Conservation (phyloP, 306 rosid species). For the Begonia loranthoides region DNA sequence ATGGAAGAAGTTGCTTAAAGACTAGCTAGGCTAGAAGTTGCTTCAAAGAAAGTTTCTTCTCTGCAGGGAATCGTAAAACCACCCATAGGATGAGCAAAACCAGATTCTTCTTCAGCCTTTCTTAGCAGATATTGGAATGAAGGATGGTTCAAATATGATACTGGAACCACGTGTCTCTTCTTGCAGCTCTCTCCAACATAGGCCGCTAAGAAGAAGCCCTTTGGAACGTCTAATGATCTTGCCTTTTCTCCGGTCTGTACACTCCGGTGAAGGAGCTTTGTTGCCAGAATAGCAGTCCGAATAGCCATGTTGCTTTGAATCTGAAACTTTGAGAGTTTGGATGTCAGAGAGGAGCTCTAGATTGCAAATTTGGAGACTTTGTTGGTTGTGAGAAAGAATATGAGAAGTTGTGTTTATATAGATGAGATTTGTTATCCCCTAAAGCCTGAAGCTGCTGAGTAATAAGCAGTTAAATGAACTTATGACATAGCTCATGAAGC, state of each 20-base stretch:
- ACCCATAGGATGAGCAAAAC: constrained; percentile 23
- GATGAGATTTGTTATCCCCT: no score
- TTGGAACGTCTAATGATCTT: neutral
- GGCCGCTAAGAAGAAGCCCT: constrained; percentile 24
- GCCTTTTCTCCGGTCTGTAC: no score
- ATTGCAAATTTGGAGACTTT: neutral
- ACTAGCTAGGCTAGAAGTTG: neutral
- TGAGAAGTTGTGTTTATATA: no score
- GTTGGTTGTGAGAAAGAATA: constrained; percentile 1
- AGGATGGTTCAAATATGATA: constrained; percentile 28
- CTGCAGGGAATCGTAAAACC: constrained; percentile 20
- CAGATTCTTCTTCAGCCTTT: constrained; percentile 26
- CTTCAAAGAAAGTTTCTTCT: constrained; percentile 7
- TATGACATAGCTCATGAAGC: neutral
- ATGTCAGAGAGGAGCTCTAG: neutral
- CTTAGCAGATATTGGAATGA: constrained; percentile 18
- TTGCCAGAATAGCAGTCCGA: neutral
- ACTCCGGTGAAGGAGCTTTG: neutral
- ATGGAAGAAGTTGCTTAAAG: neutral
- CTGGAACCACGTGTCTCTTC: constrained; percentile 22
- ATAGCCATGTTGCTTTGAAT: neutral
- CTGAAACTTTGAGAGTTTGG: no score
- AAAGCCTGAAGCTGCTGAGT: no score
- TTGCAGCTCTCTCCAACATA: constrained; percentile 30
- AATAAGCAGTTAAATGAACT: no score